These are phyloP conservation scores for Brasenia schreberi DNA, from an alignment of 164 flowering plant species.

Conservation along the genomic window DNA sequence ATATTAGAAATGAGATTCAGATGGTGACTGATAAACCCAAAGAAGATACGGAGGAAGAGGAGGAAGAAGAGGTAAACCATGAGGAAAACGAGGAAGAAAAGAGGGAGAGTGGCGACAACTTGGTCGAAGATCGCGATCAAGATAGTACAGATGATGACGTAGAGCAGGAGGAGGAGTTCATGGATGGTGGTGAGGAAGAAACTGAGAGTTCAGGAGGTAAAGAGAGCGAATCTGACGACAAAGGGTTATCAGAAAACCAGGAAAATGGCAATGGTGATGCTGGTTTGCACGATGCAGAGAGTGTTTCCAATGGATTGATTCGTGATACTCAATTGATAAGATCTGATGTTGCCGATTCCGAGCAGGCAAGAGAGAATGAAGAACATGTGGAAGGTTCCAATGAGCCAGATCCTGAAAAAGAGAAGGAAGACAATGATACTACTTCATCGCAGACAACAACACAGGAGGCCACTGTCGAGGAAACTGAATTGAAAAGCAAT, in stretches of 20 bases:
- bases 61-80: slow-evolving; percentile 11
- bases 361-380: background rate
- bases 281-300: background rate
- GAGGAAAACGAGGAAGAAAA: slow-evolving; percentile 26
- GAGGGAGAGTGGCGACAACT: slow-evolving; percentile 17
- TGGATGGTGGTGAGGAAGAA: slow-evolving; percentile 7
- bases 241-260: slow-evolving; percentile 7
- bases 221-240: slow-evolving; percentile 5
- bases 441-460: background rate
- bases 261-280: slow-evolving; percentile 12
- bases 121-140: slow-evolving; percentile 5
- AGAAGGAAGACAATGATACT: slow-evolving; percentile 6
- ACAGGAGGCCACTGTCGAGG: slow-evolving; percentile 10
- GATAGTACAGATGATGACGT: slow-evolving; percentile 14
- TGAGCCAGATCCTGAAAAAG: slow-evolving; percentile 12
- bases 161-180: slow-evolving; percentile 6
- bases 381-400: slow-evolving; percentile 10
- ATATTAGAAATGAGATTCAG: slow-evolving; percentile 15
- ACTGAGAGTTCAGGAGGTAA: slow-evolving; percentile 2
- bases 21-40: background rate
- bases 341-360: slow-evolving; percentile 8
- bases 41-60: slow-evolving; percentile 22
- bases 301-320: slow-evolving; percentile 3
- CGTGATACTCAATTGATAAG: slow-evolving; percentile 22
- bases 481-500: slow-evolving; percentile 15